A percentile compares a stretch with the other conserved stretches of the same genome.
phyloP scores from a whole-genome alignment of 768 basidiomycete species.

The Pleurotus eryngii region DNA sequence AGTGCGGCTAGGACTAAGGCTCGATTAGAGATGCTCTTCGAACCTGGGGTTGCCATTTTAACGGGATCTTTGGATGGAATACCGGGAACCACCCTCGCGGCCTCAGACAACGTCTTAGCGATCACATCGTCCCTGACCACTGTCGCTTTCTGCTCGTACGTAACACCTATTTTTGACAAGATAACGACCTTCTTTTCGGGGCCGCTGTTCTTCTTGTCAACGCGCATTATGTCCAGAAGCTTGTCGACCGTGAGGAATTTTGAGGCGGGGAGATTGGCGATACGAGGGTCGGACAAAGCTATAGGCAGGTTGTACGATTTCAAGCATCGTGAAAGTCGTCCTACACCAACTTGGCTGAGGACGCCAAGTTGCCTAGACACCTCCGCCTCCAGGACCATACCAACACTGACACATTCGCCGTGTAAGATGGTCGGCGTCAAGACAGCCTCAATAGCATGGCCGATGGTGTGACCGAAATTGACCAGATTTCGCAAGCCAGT shows the following conservation, averaged over 20 bases:
- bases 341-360: conserved; percentile 88
- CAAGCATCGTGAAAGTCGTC: conserved; percentile 81
- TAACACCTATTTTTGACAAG: conserved; percentile 86
- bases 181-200: conserved; percentile 92
- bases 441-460: conserved; percentile 97
- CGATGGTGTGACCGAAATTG: conserved; percentile 98
- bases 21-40: conserved; percentile 95
- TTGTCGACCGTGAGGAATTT: conserved; percentile 73
- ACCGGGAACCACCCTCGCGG: conserved; percentile 70
- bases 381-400: conserved; percentile 97
- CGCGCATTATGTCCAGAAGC: conserved; percentile 88
- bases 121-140: conserved; percentile 81
- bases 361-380: conserved; percentile 85
- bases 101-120: conserved; percentile 75
- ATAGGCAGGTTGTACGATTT: conserved; percentile 91
- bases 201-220: conserved; percentile 98
- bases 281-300: conserved; percentile 74
- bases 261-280: conserved; percentile 67
- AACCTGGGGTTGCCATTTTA: conserved; percentile 89
- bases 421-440: conserved; percentile 92
- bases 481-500: conserved; percentile 96
- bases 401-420: conserved; percentile 93
- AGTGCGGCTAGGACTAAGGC: conserved; percentile 92
- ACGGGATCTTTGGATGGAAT: conserved; percentile 56
- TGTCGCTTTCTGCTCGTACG: conserved; percentile 89